Base-by-base conservation (phyloP, 1,139 yeast genomes). In the Lodderomyces parapsilosis region DNA sequence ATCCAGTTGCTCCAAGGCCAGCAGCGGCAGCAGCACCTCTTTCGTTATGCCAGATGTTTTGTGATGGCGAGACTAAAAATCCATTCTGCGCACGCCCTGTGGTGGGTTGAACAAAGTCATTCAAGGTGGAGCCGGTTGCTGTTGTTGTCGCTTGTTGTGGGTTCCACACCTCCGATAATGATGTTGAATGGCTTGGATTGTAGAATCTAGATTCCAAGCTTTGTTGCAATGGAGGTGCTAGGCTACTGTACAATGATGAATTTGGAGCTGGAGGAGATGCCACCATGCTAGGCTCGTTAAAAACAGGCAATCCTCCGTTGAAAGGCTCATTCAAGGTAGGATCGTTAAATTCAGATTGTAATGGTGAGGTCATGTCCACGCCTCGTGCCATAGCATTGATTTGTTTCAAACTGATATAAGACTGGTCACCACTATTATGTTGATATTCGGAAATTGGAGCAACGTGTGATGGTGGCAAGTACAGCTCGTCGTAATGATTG, bases 1-100 rank as follows among this genome's bases (percentile, higher is more conserved):
- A n/a, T n/a, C n/a, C n/a, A n/a, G n/a, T 59, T 17, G 67, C 24
- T 2, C 28, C 25, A 17, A 30, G n/a, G n/a, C n/a, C 18, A 13
- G n/a, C n/a, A n/a, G n/a, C n/a, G n/a, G n/a, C n/a, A n/a, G n/a
- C n/a, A n/a, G 33, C 15, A 28, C 40, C 36, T 30, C 44, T 43
- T 18, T 48, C 51, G 40, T 49, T 53, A 20, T 41, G 39, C 54
- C 54, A 50, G 10, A 50, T 45, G 24, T 49, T 50, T 13, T 44
- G 38, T 11, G 50, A 32, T 4, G 49, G 53, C n/a, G 50, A 41
- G 44, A 50, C 43, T 9, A 50, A 46, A 35, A 51, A 51, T 6
- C 44, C 44, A 15, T 25, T 31, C 14, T 22, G 15, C 14, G 15
- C 17, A n/a, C 27, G 27, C 18, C 31, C 25, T 6, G 20, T 30